These are phyloP conservation scores for Mucor velutinosus DNA, from an alignment of 371 early-diverging fungal species.

Conservation along the genomic window DNA sequence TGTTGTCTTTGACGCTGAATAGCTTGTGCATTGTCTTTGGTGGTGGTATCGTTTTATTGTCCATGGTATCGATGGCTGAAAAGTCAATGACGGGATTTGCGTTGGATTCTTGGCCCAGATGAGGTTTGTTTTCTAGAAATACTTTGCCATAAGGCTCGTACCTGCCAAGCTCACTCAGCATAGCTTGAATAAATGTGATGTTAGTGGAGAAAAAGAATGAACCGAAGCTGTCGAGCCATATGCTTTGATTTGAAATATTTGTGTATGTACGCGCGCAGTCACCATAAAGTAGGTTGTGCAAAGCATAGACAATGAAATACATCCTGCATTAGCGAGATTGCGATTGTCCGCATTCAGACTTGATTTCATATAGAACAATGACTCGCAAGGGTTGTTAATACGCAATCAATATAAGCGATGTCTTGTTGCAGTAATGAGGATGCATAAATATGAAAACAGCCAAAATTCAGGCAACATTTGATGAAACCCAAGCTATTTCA, in stretches of 20 bases:
- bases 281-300: not conserved
- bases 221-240: not conserved
- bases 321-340: not conserved
- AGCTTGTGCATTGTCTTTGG: constrained; percentile 7
- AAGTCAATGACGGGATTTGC: constrained; percentile 12
- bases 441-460: too few relatives aligned
- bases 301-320: not conserved
- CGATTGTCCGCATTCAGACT: not conserved
- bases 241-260: constrained; percentile 4
- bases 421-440: not conserved
- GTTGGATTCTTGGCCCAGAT: constrained; percentile 2
- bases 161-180: constrained; percentile 15
- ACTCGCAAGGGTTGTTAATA: not conserved
- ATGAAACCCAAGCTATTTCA: not conserved
- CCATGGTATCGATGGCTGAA: not conserved
- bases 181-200: not conserved
- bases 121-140: constrained; percentile 1
- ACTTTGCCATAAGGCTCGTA: constrained; percentile 24
- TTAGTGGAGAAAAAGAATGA: not conserved
- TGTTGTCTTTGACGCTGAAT: constrained; percentile 1
- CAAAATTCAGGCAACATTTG: not conserved
- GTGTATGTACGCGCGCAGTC: constrained; percentile 7
- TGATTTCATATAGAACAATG: not conserved
- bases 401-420: not conserved
- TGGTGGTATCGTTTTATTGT: not conserved